Evolutionary conservation across 2,329 filamentous ascomycete genomes (phyloP).

Genomic region (Pseudohalonectria lignicola): DNA sequence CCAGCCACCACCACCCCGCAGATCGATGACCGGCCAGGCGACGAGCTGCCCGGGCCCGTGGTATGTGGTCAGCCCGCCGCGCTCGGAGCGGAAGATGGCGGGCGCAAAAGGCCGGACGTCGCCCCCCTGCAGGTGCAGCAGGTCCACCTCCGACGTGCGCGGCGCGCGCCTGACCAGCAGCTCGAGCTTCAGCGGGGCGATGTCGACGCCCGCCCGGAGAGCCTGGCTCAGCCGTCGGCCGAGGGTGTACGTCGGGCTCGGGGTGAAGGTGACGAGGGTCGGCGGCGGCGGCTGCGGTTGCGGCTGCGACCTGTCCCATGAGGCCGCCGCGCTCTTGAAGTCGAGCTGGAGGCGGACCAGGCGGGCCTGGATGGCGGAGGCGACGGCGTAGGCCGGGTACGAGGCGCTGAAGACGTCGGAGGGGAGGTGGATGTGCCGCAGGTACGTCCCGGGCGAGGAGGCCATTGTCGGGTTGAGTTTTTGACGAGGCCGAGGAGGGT

Average conservation of each 20-base stretch:
- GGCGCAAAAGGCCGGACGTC: constrained; percentile 37
- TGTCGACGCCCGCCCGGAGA: constrained; percentile 26
- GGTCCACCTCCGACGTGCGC: constrained; percentile 19
- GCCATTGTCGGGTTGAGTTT: too few species aligned
- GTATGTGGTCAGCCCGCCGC: constrained; percentile 88
- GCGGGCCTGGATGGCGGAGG: constrained; percentile 23
- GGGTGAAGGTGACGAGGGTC: constrained; percentile 71
- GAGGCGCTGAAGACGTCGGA: constrained; percentile 11
- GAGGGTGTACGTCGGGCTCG: constrained; percentile 76
- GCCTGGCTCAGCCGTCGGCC: constrained; percentile 76
- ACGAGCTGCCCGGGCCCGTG: constrained; percentile 90
- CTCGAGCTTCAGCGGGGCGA: constrained; percentile 34
- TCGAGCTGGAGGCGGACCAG: constrained; percentile 41
- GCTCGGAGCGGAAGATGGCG: constrained; percentile 58
- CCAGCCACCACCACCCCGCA: constrained; percentile 35
- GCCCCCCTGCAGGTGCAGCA: constrained; percentile 11
- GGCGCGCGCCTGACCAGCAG: constrained; percentile 24
- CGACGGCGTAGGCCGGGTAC: constrained; percentile 24
- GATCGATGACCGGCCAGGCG: constrained; percentile 83
- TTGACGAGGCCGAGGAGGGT: too few species aligned
- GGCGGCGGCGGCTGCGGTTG: constrained; percentile 42
- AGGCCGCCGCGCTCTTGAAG: constrained; percentile 32
- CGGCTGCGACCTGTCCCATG: constrained; percentile 5
- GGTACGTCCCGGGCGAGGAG: constrained; percentile 29
- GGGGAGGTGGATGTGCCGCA: constrained; percentile 26